Evolutionary conservation across 1,284 basidiomycete genomes (phyloP), one percentile per base, ranked within the genome.

Genomic region (Austroboletus rostrupii): DNA sequence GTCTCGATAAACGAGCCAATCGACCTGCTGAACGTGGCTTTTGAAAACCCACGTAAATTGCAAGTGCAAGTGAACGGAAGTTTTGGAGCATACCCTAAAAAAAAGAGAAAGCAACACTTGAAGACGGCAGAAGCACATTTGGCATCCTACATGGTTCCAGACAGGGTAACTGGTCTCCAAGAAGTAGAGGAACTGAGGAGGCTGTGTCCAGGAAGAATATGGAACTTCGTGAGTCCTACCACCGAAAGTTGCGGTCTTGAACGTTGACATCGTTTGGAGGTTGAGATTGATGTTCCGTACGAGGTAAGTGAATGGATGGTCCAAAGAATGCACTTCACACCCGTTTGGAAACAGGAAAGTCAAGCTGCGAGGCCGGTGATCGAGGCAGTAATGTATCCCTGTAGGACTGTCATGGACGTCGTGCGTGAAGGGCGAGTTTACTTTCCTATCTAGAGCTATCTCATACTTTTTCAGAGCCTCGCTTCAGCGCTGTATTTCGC

Each of bases 11-110:
- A 77, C 35, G 90, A 93, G 64, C 86, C 92, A 0, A 94, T 99
- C 48, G 96, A 99, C 61, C 72, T 99, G 1, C 72, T 99, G 20
- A 99, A 98, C 61, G 94, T 99, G 4, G 92, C 91, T 0, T 99
- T 99, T 58, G 92, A 97, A 64, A 97, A 97, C 61, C 92, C 92
- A 11, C 80, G 90, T 4, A 85, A 87, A 62, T 72, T 81, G 21
- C 72, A 71, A 43, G 61, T 74, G 7, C 70, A 77, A 56, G 55
- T 68, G 20, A 72, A 78, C 44, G 77, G 76, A 3, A 80, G 79
- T 59, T 52, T 71, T 53, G 73, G 70, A 19, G 74, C 69, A 38
- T 61, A 63, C 37, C 56, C 67, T 40, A 75, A 68, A 52, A 75
- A 70, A 50, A 64, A 72, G 47, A 78, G 75, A 55, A 74, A 72